These are phyloP conservation scores for Myxozyma geophila DNA, from an alignment of 805 yeast species.

Conservation along the genomic window DNA sequence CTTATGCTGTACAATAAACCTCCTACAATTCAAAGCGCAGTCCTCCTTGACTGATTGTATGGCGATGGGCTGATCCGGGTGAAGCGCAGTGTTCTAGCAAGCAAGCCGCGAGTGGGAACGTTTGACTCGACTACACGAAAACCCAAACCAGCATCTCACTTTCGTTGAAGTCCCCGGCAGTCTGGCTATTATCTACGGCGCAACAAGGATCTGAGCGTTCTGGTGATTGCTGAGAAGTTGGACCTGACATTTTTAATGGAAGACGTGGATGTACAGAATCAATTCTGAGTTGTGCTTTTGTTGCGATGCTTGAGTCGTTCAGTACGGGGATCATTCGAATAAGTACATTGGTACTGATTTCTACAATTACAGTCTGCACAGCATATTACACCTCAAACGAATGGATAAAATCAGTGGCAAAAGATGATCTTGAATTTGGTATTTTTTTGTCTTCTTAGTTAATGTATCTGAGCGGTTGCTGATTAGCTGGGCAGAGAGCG, in stretches of 20 bases:
- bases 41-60: too few relatives aligned
- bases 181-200: neutral
- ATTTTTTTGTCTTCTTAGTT: neutral
- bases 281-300: neutral
- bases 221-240: too few relatives aligned
- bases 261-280: too few relatives aligned
- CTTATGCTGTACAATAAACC: neutral
- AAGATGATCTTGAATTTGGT: neutral
- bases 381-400: constrained; percentile 3
- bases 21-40: too few relatives aligned
- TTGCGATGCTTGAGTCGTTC: neutral
- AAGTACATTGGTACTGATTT: neutral
- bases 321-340: neutral
- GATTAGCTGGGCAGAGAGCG: neutral
- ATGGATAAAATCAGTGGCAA: neutral
- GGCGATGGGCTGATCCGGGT: neutral
- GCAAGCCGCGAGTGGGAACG: neutral
- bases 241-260: too few relatives aligned
- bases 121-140: too few relatives aligned
- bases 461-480: neutral
- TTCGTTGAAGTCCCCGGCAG: neutral
- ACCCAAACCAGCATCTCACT: neutral
- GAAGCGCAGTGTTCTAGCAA: neutral
- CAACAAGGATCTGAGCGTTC: too few relatives aligned
- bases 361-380: neutral